Conservation (phyloP, 73 alveolate species). For the Tetrahymena malaccensis region DNA sequence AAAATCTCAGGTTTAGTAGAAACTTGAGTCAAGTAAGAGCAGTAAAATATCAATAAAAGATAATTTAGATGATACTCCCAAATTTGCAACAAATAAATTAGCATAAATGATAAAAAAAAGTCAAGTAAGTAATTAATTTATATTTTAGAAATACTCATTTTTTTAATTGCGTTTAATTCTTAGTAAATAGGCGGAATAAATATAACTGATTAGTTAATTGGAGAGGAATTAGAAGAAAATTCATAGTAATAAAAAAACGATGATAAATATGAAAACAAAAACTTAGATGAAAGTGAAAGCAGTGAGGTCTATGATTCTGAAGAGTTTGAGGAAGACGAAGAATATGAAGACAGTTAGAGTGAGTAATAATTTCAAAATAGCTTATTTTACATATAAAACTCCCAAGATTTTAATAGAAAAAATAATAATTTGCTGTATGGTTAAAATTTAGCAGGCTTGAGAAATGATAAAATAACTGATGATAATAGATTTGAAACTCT, state of each 20-base stretch:
- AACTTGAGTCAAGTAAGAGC: background rate
- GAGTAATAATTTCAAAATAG: background rate
- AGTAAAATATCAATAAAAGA: background rate
- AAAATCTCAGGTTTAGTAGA: background rate
- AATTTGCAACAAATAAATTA: background rate
- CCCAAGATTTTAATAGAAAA: background rate
- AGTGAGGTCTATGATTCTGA: background rate
- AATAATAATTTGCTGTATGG: background rate
- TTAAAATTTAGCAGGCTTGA: background rate
- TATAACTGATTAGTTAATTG: background rate
- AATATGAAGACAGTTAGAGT: background rate
- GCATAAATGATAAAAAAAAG: background rate
- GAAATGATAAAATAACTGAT: background rate
- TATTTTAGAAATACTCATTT: background rate
- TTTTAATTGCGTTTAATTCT: background rate
- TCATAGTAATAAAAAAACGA: background rate
- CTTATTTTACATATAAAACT: background rate
- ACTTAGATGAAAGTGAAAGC: too few species aligned
- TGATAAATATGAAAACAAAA: background rate
- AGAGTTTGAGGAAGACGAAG: background rate
- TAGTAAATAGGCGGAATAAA: background rate
- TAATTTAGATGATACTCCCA: background rate
- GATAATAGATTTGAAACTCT: background rate
- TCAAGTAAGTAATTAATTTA: background rate
- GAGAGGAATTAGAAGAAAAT: background rate